Evolutionary conservation across 75 land plant species (phyloP), one percentile per base, ranked within the genome.

Genomic region (Cupressus sempervirens): DNA sequence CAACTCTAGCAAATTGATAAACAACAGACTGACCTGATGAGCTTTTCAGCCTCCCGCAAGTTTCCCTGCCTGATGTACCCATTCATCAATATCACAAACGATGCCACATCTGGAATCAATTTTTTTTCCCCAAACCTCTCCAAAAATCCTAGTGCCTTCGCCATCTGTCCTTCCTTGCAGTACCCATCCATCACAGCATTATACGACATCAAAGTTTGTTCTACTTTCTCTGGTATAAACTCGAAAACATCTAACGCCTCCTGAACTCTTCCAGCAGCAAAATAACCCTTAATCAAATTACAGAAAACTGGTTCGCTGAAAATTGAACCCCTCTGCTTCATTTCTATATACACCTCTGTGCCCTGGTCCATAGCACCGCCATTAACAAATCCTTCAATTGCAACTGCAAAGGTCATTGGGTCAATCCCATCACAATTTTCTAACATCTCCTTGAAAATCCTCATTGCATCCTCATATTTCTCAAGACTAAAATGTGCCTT

Each of bases 361-460:
- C 93, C 95, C 82, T 89, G 92, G 43, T 87, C 88, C 88, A 87
- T 79, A 58, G 91, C 85, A 36, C 81, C 95, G 38, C 89, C 53
- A 9, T 88, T 85, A 36, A 93, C 83, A 70, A 88, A 93, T 6
- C 93, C 95, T 14, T 43, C 54, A 35, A 93, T 93, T 46, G 92
- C 53, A 40, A 86, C 91, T 29, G 91, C 92, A 83, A 84, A 93
- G 58, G 92, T 93, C 12, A 88, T 86, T 3, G 91, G 92, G 77
- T 93, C 95, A 4, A 93, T 92, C 2, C 92, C 95, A 30, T 92
- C 90, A 30, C 91, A 92, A 41, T 87, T 88, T 73, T 83, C 84
- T 58, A 93, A 84, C 95, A 93, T 93, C 84, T 93, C 93, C 46
- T 91, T 81, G 30, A 92, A 80, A 11, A 93, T 83, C 67, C 86